These are phyloP conservation scores for Crepidotus variabilis DNA, from an alignment of 768 basidiomycete species.

Conservation along the genomic window DNA sequence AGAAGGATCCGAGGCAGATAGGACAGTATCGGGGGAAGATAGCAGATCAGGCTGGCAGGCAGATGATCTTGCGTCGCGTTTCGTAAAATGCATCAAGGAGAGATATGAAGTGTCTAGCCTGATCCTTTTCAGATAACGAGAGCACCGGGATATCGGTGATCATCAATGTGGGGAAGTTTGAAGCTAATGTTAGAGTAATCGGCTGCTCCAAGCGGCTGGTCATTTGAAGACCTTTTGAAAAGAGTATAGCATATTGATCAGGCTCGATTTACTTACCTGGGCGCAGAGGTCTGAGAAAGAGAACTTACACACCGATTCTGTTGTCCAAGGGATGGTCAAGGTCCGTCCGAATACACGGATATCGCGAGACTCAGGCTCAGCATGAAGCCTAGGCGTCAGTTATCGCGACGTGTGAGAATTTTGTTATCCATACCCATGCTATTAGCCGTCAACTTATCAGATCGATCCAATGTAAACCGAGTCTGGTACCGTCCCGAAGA, in stretches of 20 bases:
- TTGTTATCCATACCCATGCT: not conserved
- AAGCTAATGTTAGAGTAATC: constrained; percentile 55
- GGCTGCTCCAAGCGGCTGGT: constrained; percentile 44
- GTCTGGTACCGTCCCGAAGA: constrained; percentile 15
- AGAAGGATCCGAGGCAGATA: constrained; percentile 4
- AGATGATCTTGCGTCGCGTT: constrained; percentile 32
- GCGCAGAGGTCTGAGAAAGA: constrained; percentile 49
- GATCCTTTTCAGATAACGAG: constrained; percentile 48
- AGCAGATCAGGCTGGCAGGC: constrained; percentile 34
- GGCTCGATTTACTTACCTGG: constrained; percentile 16
- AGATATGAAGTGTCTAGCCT: constrained; percentile 56
- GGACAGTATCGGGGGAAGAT: constrained; percentile 51
- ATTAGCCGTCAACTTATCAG: not conserved
- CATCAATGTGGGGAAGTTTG: constrained; percentile 37
- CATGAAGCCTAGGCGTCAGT: not conserved
- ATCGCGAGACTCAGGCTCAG: constrained; percentile 17
- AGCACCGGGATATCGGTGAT: constrained; percentile 41
- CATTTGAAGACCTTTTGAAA: not conserved
- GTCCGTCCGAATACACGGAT: constrained; percentile 47
- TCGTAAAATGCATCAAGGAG: constrained; percentile 59
- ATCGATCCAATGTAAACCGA: constrained; percentile 26
- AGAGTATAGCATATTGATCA: not conserved
- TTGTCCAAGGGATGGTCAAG: constrained; percentile 40
- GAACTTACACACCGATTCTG: constrained; percentile 37
- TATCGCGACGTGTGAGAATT: not conserved